Evolutionary conservation across 176 grass and related monocot genomes (phyloP).

Genomic region (Microstegium vimineum): DNA sequence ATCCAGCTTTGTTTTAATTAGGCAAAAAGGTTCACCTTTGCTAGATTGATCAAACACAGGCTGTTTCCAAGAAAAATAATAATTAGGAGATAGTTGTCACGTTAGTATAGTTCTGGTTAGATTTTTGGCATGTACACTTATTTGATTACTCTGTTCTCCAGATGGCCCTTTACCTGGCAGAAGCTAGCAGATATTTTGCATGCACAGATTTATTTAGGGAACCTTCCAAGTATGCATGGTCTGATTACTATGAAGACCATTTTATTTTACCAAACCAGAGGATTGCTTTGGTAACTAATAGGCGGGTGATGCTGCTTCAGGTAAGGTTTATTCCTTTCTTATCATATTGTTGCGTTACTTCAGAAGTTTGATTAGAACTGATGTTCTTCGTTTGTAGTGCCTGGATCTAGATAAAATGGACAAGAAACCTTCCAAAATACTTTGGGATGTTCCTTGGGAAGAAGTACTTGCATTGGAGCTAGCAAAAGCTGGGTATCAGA

Average conservation of each 20-base stretch:
- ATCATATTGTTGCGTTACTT: constrained; percentile 11
- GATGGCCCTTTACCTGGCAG: constrained; percentile 97
- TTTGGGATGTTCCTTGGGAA: constrained; percentile 96
- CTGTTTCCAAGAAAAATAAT: neutral
- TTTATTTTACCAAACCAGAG: constrained; percentile 72
- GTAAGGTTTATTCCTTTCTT: constrained; percentile 37
- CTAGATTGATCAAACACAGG: constrained; percentile 8
- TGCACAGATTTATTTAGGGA: constrained; percentile 96
- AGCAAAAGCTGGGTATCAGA: constrained; percentile 76
- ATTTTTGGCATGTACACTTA: constrained; percentile 14
- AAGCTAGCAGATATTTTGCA: constrained; percentile 88
- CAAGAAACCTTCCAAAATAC: constrained; percentile 87
- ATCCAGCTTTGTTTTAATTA: neutral
- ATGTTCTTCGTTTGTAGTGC: constrained; percentile 43
- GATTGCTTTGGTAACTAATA: constrained; percentile 81
- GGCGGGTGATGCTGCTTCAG: constrained; percentile 91
- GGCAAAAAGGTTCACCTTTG: neutral
- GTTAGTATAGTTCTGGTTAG: neutral
- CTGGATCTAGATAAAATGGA: constrained; percentile 87
- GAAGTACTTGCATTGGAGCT: constrained; percentile 86
- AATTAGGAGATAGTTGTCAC: neutral
- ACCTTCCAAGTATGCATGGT: constrained; percentile 99
- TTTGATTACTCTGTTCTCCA: constrained; percentile 38
- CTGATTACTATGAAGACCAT: constrained; percentile 95
- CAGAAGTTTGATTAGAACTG: neutral